phyloP scores from a whole-genome alignment of 2,329 filamentous ascomycete genomes.

The Blumeriella jaapii region DNA sequence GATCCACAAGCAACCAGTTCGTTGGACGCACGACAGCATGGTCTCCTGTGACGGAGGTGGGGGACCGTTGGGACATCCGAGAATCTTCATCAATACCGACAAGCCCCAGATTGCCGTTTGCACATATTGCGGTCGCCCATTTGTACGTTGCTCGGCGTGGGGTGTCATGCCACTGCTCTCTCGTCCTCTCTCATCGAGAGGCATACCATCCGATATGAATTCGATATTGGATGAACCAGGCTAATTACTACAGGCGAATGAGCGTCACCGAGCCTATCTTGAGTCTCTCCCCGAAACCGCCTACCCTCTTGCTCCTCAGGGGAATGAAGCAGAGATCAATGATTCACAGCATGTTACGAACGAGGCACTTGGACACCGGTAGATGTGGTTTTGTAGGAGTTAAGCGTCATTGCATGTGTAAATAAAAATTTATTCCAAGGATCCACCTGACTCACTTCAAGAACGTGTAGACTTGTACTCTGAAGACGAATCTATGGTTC shows the following conservation, averaged over 20 bases:
- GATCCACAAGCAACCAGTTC: conserved; percentile 89
- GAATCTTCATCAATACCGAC: conserved; percentile 95
- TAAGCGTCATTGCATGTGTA: conserved; percentile 13
- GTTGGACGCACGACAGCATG: conserved; percentile 72
- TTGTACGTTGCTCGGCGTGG: conserved; percentile 45
- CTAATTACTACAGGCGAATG: conserved; percentile 57
- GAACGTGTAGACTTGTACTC: no score
- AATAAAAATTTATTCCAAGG: conserved; percentile 13
- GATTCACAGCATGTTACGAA: conserved; percentile 47
- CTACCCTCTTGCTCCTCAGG: conserved; percentile 63
- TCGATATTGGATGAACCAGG: no score
- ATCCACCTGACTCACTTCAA: conserved; percentile 1
- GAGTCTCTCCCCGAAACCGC: conserved; percentile 70
- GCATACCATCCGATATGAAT: no score
- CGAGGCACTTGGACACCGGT: conserved; percentile 49
- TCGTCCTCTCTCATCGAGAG: not conserved
- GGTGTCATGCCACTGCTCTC: not conserved
- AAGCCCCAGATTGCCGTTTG: conserved; percentile 89
- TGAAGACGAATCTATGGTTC: no score
- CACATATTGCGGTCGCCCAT: conserved; percentile 88
- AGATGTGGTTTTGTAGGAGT: conserved; percentile 17
- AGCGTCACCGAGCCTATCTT: conserved; percentile 75
- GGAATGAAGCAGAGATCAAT: conserved; percentile 45
- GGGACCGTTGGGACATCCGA: conserved; percentile 79
- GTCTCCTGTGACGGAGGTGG: conserved; percentile 90